Base-by-base conservation (phyloP, 1,284 basidiomycete genomes). In the Trametes versicolor region DNA sequence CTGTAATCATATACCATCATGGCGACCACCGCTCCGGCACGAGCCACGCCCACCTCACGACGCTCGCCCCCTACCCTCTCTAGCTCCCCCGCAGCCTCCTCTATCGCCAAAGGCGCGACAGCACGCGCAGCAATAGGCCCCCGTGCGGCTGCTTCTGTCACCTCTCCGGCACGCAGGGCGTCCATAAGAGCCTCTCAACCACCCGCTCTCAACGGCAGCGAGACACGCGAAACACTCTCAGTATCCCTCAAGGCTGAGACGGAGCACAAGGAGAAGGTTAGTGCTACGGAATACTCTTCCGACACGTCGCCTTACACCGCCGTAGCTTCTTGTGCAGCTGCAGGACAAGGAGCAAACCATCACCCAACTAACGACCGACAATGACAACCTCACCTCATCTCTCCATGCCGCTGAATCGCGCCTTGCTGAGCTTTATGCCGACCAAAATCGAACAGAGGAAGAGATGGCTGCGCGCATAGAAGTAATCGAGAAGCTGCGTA, bases 391-490 rank as follows among this genome's bases (percentile, higher is more conserved):
- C 51, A 80, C 82, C 25, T 88, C 89, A 23, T 81, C 90, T 25
- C 80, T 94, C 34, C 83, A 86, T 73, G 76, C 83, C 32, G 88
- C 91, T 27, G 92, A 94, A 74, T 79, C 83, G 25, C 85, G 90
- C 19, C 80, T 94, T 58, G 83, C 86, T 66, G 92, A 94, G 72
- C 82, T 94, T 54, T 94, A 93, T 73, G 81, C 88, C 17, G 93
- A 94, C 70, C 93, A 94, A 76, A 82, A 83, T 64, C 86, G 92
- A 66, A 88, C 87, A 78, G 92, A 94, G 75, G 83, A 87, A 67
- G 92, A 94, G 70, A 80, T 93, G 76, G 86, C 87, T 39, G 87
- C 91, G 43, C 88, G 91, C 58, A 88, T 93, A 67, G 92, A 94
- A 70, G 86, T 94, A 47, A 80, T 86, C 39, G 92, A 94, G 69